phyloP scores from a whole-genome alignment of 352 stramenopile genomes.

The Pythium graminicola region DNA sequence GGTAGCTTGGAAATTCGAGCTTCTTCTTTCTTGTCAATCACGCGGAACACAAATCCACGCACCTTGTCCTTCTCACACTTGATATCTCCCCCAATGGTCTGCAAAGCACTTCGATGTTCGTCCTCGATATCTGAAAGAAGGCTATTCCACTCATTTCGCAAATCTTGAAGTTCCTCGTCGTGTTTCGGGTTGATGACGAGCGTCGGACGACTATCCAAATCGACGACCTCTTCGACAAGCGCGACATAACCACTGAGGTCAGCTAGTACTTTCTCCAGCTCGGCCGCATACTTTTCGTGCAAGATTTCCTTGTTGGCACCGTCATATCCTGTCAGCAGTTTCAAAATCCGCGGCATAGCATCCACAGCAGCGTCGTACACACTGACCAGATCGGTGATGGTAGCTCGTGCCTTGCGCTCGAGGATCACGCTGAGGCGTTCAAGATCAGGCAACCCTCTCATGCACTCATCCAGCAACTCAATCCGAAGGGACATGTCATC shows the following conservation, averaged over 20 bases:
- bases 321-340: conserved; percentile 45
- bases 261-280: conserved; percentile 49
- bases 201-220: conserved; percentile 71
- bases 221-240: conserved; percentile 79
- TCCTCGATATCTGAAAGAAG: conserved; percentile 77
- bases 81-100: conserved; percentile 72
- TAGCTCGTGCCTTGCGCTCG: conserved; percentile 65
- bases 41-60: conserved; percentile 90
- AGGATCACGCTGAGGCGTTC: conserved; percentile 58
- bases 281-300: conserved; percentile 36
- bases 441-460: conserved; percentile 79
- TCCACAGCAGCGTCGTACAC: conserved; percentile 77
- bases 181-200: conserved; percentile 82
- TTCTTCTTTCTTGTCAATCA: conserved; percentile 91
- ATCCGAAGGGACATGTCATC: conserved; percentile 82
- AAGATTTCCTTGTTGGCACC: conserved; percentile 31
- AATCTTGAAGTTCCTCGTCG: conserved; percentile 62
- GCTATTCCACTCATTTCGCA: conserved; percentile 73
- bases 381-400: conserved; percentile 73
- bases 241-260: conserved; percentile 63
- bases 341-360: conserved; percentile 56
- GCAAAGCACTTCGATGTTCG: conserved; percentile 50
- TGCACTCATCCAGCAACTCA: conserved; percentile 84
- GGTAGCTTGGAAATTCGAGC: conserved; percentile 84
- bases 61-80: conserved; percentile 92